These are phyloP conservation scores for Hyphopichia buzzinii DNA, from an alignment of 1,139 yeast genomes.

Conservation along the genomic window DNA sequence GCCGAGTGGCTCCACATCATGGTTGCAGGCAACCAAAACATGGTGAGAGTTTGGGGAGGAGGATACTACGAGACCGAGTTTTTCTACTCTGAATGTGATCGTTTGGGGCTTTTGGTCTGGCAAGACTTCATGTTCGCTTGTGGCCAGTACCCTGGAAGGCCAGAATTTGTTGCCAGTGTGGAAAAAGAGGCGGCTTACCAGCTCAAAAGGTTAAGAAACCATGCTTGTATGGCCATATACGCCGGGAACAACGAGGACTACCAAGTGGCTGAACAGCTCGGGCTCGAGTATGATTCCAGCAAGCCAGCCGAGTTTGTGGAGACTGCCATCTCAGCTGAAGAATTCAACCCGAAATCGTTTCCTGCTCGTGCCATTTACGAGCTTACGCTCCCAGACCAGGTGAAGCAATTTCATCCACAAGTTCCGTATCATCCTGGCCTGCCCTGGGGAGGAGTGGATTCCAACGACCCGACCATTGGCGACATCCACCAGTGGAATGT, in stretches of 20 bases:
- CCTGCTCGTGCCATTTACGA: constrained; percentile 45
- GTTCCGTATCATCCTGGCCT: constrained; percentile 41
- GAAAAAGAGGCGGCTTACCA: constrained; percentile 32
- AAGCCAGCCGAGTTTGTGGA: constrained; percentile 35
- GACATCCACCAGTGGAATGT: constrained; percentile 52
- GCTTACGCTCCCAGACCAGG: constrained; percentile 27
- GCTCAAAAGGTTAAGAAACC: constrained; percentile 35
- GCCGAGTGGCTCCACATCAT: constrained; percentile 30
- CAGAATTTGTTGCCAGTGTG: constrained; percentile 27
- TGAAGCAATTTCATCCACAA: constrained; percentile 12
- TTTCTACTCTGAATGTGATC: constrained; percentile 44
- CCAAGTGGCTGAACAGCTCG: constrained; percentile 36
- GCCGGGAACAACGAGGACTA: constrained; percentile 51
- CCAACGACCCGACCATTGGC: constrained; percentile 36
- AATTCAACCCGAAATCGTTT: constrained; percentile 26
- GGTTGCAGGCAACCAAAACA: constrained; percentile 39
- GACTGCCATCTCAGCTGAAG: constrained; percentile 26
- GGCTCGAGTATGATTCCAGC: constrained; percentile 27
- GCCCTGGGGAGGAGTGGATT: constrained; percentile 37
- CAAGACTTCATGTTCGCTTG: constrained; percentile 56
- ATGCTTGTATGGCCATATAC: constrained; percentile 31
- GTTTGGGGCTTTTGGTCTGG: constrained; percentile 44
- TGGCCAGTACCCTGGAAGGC: constrained; percentile 44
- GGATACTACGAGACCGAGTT: constrained; percentile 42
- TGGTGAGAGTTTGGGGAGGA: constrained; percentile 52